Evolutionary conservation across 257 asterid genomes (phyloP).

Genomic region (Solanum arcanum): DNA sequence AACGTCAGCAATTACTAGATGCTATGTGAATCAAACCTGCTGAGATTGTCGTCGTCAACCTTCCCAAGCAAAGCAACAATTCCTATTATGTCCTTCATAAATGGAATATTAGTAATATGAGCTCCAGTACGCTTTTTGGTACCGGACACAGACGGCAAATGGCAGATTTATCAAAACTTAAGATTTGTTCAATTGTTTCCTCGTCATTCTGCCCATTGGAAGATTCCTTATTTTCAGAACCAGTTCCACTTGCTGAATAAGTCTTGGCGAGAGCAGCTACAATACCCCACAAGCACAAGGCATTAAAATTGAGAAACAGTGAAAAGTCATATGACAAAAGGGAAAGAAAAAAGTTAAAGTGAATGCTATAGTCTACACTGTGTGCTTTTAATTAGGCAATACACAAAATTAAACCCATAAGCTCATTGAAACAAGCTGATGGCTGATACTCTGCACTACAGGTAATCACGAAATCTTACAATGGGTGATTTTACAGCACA

Average conservation of each 20-base stretch:
- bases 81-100: constrained; percentile 56
- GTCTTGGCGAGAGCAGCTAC: constrained; percentile 56
- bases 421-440: not conserved
- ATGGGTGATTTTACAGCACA: not conserved
- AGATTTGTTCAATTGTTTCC: constrained; percentile 31
- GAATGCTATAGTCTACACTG: not conserved
- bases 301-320: not conserved
- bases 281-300: not conserved
- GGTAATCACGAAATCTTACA: not conserved
- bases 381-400: not conserved
- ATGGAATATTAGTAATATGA: not conserved
- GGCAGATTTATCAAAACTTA: not conserved
- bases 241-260: constrained; percentile 18
- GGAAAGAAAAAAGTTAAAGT: not conserved
- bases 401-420: not conserved
- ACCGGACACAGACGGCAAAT: too few relatives aligned
- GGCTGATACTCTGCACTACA: not conserved
- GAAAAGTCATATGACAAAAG: not conserved
- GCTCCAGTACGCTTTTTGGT: too few relatives aligned
- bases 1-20: constrained; percentile 1
- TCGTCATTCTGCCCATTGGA: constrained; percentile 25
- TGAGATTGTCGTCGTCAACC: constrained; percentile 52
- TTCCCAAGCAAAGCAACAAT: constrained; percentile 67
- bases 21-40: constrained; percentile 46
- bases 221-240: constrained; percentile 14